Conservation (phyloP, 2,329 filamentous ascomycete species). For the Ophiostoma australiae region DNA sequence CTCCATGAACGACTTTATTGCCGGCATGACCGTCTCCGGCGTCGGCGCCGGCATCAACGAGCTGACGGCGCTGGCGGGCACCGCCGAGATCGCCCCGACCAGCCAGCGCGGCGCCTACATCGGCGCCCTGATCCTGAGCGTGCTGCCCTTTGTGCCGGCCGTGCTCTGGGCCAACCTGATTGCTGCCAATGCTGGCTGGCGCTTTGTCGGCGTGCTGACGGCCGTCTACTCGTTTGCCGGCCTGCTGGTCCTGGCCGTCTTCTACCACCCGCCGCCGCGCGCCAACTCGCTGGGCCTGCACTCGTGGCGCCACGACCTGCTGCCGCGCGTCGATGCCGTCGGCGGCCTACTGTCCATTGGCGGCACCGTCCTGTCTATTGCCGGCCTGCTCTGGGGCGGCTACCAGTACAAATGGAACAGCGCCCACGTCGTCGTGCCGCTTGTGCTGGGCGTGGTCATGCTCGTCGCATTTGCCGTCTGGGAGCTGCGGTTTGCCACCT, state of each 20-base stretch:
- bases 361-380: constrained; percentile 49
- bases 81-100: constrained; percentile 62
- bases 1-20: constrained; percentile 58
- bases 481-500: constrained; percentile 53
- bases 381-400: constrained; percentile 42
- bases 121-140: constrained; percentile 54
- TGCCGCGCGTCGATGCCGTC: constrained; percentile 46
- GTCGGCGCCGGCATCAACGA: constrained; percentile 64
- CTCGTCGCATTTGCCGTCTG: constrained; percentile 49
- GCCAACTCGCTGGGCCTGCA: constrained; percentile 40
- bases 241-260: constrained; percentile 46
- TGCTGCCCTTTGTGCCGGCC: constrained; percentile 58
- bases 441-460: constrained; percentile 47
- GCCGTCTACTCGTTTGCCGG: constrained; percentile 49
- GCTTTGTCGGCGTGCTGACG: constrained; percentile 51
- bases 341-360: constrained; percentile 47
- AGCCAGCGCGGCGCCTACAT: constrained; percentile 61
- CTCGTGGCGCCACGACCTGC: constrained; percentile 35
- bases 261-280: constrained; percentile 51
- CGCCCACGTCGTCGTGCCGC: constrained; percentile 43
- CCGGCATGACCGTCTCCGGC: constrained; percentile 51
- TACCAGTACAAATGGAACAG: constrained; percentile 39
- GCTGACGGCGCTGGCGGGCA: constrained; percentile 62
- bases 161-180: constrained; percentile 57
- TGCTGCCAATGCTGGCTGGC: constrained; percentile 45